A percentile compares a stretch with the other conserved stretches of the same genome.
phyloP scores from a whole-genome alignment of 2,329 filamentous ascomycete species.

The Coniosporium tulheliwenetii region DNA sequence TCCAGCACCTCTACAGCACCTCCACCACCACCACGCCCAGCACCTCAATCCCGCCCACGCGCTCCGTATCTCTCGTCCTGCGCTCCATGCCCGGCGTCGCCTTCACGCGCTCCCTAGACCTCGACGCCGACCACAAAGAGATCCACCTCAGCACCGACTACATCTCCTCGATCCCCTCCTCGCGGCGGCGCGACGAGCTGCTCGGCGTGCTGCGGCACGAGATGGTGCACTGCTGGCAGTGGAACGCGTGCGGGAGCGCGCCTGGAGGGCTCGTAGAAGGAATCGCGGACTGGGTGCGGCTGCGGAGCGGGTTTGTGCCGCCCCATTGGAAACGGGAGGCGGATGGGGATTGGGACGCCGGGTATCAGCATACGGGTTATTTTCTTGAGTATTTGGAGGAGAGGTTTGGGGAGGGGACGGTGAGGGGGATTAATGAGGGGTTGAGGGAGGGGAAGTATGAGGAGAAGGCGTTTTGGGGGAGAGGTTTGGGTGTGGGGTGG shows the following conservation, averaged over 20 bases:
- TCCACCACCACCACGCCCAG: slow-evolving; percentile 9
- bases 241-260: slow-evolving; percentile 43
- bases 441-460: slow-evolving; percentile 49
- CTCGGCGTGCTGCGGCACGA: slow-evolving; percentile 79
- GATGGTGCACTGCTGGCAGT: slow-evolving; percentile 89
- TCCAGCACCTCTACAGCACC: slow-evolving; percentile 52
- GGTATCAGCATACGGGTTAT: slow-evolving; percentile 83
- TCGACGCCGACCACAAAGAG: slow-evolving; percentile 80
- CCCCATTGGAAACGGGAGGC: slow-evolving; percentile 61
- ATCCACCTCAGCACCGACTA: slow-evolving; percentile 77
- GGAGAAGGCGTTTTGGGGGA: slow-evolving; percentile 50
- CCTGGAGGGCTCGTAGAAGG: slow-evolving; percentile 71
- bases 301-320: slow-evolving; percentile 56
- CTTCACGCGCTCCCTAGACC: slow-evolving; percentile 67
- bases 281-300: slow-evolving; percentile 80
- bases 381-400: slow-evolving; percentile 77
- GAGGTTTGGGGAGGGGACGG: slow-evolving; percentile 34
- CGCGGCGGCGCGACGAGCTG: slow-evolving; percentile 42
- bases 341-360: slow-evolving; percentile 61
- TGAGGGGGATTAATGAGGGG: slow-evolving; percentile 47
- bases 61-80: slow-evolving; percentile 72
- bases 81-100: slow-evolving; percentile 71
- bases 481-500: slow-evolving; percentile 50
- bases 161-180: slow-evolving; percentile 31
- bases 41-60: slow-evolving; percentile 43